A percentile compares a stretch with the other conserved stretches of the same genome.
These are phyloP conservation scores for Leccinum truebloodii DNA, from an alignment of 768 basidiomycete species.

Conservation along the genomic window DNA sequence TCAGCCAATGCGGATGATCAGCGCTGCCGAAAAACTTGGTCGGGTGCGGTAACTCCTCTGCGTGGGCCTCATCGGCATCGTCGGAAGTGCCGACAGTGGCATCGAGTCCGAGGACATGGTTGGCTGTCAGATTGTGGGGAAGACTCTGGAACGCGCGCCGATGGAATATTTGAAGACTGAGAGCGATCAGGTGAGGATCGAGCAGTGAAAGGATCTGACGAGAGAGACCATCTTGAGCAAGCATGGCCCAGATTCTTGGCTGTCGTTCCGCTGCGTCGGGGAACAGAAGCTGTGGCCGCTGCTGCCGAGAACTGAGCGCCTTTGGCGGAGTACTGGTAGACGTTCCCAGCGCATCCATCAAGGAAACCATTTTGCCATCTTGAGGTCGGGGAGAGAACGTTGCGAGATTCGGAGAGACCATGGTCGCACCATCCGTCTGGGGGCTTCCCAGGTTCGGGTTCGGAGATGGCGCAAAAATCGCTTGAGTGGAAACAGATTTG, in stretches of 20 bases:
- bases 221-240: constrained; percentile 68
- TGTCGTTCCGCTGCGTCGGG: constrained; percentile 26
- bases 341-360: constrained; percentile 46
- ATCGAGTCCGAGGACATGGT: constrained; percentile 41
- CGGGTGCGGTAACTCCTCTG: constrained; percentile 16
- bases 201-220: constrained; percentile 62
- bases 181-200: constrained; percentile 62
- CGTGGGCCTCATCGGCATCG: background rate
- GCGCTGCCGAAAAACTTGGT: constrained; percentile 64
- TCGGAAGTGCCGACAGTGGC: constrained; percentile 10
- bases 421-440: constrained; percentile 9
- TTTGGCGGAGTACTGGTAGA: constrained; percentile 26
- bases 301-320: constrained; percentile 26
- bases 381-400: constrained; percentile 58
- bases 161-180: constrained; percentile 65
- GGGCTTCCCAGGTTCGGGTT: constrained; percentile 34
- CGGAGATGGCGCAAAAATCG: constrained; percentile 53
- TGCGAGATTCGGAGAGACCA: constrained; percentile 44
- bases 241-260: constrained; percentile 47
- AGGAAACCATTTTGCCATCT: constrained; percentile 42
- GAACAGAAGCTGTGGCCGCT: constrained; percentile 21
- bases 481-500: constrained; percentile 52
- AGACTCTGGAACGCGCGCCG: constrained; percentile 49
- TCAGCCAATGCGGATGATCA: constrained; percentile 79
- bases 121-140: constrained; percentile 54